A percentile compares a stretch with the other conserved stretches of the same genome.
Conservation (phyloP, 208 protist genomes). For the Strigomonas culicis region DNA sequence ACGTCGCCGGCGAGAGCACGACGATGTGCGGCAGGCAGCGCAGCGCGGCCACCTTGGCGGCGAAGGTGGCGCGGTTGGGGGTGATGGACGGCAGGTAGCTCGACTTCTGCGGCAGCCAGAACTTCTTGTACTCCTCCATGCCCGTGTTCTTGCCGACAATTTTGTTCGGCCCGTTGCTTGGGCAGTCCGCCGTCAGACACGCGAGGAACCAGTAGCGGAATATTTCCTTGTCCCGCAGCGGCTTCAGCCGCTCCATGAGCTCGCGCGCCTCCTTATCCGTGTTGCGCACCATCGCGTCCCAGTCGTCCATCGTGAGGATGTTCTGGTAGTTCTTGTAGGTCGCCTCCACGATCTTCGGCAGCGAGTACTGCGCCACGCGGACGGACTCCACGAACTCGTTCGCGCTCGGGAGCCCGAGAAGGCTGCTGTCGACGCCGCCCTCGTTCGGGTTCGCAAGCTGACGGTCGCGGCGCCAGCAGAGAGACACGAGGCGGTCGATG, state of each 20-base stretch:
- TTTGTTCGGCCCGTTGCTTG: constrained; percentile 82
- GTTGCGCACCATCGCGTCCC: constrained; percentile 53
- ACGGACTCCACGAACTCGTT: constrained; percentile 52
- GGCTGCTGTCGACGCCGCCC: constrained; percentile 47
- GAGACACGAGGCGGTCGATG: constrained; percentile 78
- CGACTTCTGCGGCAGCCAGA: constrained; percentile 69
- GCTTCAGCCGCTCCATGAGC: constrained; percentile 42
- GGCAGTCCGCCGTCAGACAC: constrained; percentile 72
- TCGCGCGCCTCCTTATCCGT: constrained; percentile 29
- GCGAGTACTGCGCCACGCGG: constrained; percentile 74
- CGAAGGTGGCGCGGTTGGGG: constrained; percentile 45
- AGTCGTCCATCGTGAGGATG: constrained; percentile 54
- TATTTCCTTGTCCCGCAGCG: constrained; percentile 64
- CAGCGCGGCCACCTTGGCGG: constrained; percentile 50
- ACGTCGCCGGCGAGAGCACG: constrained; percentile 61
- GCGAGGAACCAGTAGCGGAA: constrained; percentile 87
- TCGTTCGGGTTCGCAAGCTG: constrained; percentile 68
- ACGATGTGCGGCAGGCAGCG: constrained; percentile 69
- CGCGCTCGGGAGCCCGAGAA: constrained; percentile 26
- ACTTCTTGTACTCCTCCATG: constrained; percentile 75
- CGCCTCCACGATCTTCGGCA: constrained; percentile 76
- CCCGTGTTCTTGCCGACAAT: constrained; percentile 72
- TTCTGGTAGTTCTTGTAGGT: constrained; percentile 75
- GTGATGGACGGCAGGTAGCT: constrained; percentile 72
- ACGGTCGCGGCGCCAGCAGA: constrained; percentile 60